Conservation (phyloP, 169 alveolate genomes). For the Neospora caninum region DNA sequence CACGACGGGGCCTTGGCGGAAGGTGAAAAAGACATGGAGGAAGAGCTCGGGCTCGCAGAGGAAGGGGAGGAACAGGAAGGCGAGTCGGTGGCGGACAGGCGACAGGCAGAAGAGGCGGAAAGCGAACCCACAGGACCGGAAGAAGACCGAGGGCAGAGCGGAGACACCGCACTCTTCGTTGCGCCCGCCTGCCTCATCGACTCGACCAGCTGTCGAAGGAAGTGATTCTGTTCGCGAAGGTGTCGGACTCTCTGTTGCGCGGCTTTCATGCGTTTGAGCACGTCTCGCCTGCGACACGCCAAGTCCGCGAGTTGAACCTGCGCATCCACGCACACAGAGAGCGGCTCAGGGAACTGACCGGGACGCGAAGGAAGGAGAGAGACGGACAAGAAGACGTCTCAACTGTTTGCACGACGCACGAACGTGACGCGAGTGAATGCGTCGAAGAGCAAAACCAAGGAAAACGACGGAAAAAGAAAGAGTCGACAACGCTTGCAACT, state of each 20-base stretch:
- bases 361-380: background rate
- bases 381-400: background rate
- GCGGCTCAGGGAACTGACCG: background rate
- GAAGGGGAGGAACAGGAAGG: background rate
- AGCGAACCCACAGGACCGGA: background rate
- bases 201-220: background rate
- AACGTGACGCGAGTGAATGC: too few relatives aligned
- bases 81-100: background rate
- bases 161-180: background rate
- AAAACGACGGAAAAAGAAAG: too few relatives aligned
- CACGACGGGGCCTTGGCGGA: background rate
- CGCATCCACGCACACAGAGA: background rate
- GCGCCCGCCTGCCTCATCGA: background rate
- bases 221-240: background rate
- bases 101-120: background rate
- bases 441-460: too few relatives aligned
- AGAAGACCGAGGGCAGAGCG: background rate
- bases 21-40: background rate
- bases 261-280: background rate
- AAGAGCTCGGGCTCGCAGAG: background rate
- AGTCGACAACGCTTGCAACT: too few relatives aligned
- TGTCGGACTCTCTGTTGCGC: background rate
- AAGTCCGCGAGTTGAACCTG: slow-evolving; percentile 29
- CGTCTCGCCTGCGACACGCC: slow-evolving; percentile 18
- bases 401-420: background rate